Evolutionary conservation across 768 basidiomycete genomes (phyloP).

Genomic region (Royoungia palumana): DNA sequence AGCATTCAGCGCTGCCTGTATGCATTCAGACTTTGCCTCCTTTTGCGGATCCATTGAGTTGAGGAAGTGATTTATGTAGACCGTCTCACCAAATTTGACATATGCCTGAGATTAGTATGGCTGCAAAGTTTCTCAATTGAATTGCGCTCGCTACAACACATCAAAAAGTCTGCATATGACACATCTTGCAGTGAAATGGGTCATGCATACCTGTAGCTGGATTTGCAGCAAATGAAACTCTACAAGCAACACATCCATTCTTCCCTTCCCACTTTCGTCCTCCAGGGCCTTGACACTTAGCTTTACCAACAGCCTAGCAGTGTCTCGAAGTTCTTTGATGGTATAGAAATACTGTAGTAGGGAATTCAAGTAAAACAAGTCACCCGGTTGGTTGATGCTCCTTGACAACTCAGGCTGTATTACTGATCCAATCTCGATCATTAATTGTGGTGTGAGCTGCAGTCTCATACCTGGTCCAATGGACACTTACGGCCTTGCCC

Average conservation of each 20-base stretch:
- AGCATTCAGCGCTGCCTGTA: constrained; percentile 62
- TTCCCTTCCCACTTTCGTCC: constrained; percentile 75
- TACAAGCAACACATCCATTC: constrained; percentile 83
- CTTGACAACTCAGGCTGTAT: constrained; percentile 70
- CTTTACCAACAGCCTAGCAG: constrained; percentile 61
- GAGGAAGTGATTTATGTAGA: constrained; percentile 91
- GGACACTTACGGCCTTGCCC: constrained; percentile 72
- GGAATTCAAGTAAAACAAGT: constrained; percentile 85
- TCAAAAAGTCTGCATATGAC: constrained; percentile 2
- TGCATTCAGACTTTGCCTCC: constrained; percentile 63
- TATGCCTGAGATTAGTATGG: constrained; percentile 96
- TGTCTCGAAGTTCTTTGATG: constrained; percentile 81
- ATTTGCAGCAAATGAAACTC: constrained; percentile 90
- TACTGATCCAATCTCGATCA: constrained; percentile 55
- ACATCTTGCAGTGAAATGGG: neutral
- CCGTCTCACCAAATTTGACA: constrained; percentile 82
- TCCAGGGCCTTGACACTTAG: constrained; percentile 53
- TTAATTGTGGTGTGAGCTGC: constrained; percentile 37
- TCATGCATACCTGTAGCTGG: constrained; percentile 81
- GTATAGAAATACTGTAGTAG: constrained; percentile 88
- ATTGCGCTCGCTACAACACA: constrained; percentile 75
- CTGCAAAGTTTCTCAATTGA: constrained; percentile 86
- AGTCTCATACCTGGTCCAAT: too few species aligned
- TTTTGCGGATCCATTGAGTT: constrained; percentile 69
- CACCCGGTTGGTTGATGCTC: constrained; percentile 84